phyloP scores from a whole-genome alignment of 2,329 filamentous ascomycete species.

The Curvularia eragrostidis region DNA sequence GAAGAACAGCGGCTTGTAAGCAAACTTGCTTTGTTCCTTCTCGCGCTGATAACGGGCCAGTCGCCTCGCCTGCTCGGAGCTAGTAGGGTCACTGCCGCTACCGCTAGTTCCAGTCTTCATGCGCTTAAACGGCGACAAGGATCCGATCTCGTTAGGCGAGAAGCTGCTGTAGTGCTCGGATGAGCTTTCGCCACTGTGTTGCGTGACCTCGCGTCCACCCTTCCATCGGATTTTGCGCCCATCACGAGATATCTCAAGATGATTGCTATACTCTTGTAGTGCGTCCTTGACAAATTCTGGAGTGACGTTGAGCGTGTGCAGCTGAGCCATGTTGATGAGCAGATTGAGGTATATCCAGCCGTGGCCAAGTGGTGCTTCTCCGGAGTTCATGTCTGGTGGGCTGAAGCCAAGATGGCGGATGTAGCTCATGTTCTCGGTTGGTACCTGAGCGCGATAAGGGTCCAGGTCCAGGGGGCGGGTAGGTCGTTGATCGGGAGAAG shows the following conservation, averaged over 20 bases:
- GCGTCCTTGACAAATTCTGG: slow-evolving; percentile 77
- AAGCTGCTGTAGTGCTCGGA: slow-evolving; percentile 51
- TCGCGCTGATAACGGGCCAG: slow-evolving; percentile 30
- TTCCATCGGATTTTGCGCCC: slow-evolving; percentile 82
- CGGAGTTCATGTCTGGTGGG: slow-evolving; percentile 62
- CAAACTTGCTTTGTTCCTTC: slow-evolving; percentile 44
- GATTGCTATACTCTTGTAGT: slow-evolving; percentile 71
- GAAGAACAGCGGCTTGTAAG: slow-evolving; percentile 58
- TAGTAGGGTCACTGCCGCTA: slow-evolving; percentile 26
- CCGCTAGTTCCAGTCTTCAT: slow-evolving; percentile 32
- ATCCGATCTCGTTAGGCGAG: slow-evolving; percentile 57
- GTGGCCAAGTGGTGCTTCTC: slow-evolving; percentile 66
- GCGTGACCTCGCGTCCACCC: slow-evolving; percentile 70
- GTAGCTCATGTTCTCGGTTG: slow-evolving; percentile 79
- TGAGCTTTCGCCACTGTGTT: slow-evolving; percentile 67
- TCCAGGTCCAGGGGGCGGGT: slow-evolving; percentile 80
- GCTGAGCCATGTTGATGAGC: slow-evolving; percentile 79
- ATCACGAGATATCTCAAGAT: slow-evolving; percentile 78
- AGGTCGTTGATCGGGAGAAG: slow-evolving; percentile 72
- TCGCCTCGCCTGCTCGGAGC: slow-evolving; percentile 27
- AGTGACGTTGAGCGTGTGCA: slow-evolving; percentile 85
- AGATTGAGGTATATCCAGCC: slow-evolving; percentile 87
- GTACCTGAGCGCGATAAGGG: slow-evolving; percentile 75
- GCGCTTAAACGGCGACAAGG: slow-evolving; percentile 37
- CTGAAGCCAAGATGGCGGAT: slow-evolving; percentile 75